Percentiles rank a stretch among this genome's conserved stretches.
Conservation (phyloP, 345 rosid genomes). For the Gossypium raimondii region DNA sequence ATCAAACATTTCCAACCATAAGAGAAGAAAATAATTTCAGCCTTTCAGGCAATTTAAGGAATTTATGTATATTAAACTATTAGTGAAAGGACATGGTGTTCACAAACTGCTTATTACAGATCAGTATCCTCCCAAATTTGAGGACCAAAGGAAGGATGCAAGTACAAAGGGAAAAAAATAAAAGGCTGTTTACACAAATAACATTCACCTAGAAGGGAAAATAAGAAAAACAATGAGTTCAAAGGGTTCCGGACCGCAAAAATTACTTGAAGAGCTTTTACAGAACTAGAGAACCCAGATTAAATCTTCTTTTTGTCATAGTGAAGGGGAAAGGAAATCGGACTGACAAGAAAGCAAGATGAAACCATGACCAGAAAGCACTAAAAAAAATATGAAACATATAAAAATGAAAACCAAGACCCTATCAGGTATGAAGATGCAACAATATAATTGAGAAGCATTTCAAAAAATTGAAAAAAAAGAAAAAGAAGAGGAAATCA, state of each 20-base stretch:
- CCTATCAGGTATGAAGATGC: not conserved
- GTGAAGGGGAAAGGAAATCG: not conserved
- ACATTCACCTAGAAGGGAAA: not conserved
- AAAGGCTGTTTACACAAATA: not conserved
- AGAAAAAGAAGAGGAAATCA: not conserved
- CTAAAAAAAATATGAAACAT: not conserved
- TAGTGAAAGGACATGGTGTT: not conserved
- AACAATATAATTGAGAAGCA: not conserved
- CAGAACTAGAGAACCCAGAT: not conserved
- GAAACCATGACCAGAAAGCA: not conserved
- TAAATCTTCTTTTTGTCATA: no score
- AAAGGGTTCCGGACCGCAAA: not conserved
- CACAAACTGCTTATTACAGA: slow-evolving; percentile 2
- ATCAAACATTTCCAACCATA: not conserved
- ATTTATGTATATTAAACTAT: not conserved
- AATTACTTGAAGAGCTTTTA: not conserved
- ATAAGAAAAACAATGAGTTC: not conserved
- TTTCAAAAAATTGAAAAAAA: not conserved
- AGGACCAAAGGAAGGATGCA: not conserved
- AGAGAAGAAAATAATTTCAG: not conserved
- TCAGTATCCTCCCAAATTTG: not conserved
- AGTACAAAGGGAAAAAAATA: not conserved
- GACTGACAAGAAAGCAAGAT: slow-evolving; percentile 3
- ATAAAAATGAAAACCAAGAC: not conserved
- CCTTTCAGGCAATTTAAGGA: not conserved